Evolutionary conservation across 2,329 filamentous ascomycete genomes (phyloP), one percentile per base, ranked within the genome.

Genomic region (Colletotrichum ledebouriae): DNA sequence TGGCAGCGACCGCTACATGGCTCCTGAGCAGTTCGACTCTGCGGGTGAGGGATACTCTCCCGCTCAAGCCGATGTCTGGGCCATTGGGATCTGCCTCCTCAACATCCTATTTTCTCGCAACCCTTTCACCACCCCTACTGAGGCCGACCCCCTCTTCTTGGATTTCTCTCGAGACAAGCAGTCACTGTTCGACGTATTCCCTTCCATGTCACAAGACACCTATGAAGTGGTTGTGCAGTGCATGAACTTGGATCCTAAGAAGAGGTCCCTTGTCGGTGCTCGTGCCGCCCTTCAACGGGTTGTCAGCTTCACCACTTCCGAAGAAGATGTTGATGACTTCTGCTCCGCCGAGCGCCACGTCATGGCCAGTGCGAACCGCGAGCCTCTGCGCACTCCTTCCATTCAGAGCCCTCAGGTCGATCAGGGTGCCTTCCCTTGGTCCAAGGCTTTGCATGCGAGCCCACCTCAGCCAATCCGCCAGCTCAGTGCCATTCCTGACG

Each of bases 1-100:
- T 53, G 96, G 96, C 72, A 98, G 96, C 78, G 96, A 99, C 78
- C 94, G 96, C 63, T 99, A 99, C 83, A 99, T 99, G 96, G 94
- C 96, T 63, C 96, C 96, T 5, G 96, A 99, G 81, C 96, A 99
- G 80, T 98, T 96, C 75, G 95, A 98, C 78, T 94, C 94, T 60
- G 89, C 90, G 73, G 91, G 90, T 71, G 89, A 88, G 71, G 96
- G 96, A 68, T 99, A 99, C 82, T 95, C 94, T 63, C 94, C 96
- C 53, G 93, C 93, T 52, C 90, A 96, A 81, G 96, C 96, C 59
- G 96, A 99, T 78, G 90, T 98, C 74, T 99, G 96, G 96, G 94
- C 96, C 65, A 92, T 99, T 76, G 96, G 96, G 71, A 95, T 99
- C 80, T 98, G 96, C 79, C 84, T 99, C 72, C 87, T 99, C 76